Evolutionary conservation across 1,139 yeast species (phyloP).

Genomic region (Lodderomyces parapsilosis): DNA sequence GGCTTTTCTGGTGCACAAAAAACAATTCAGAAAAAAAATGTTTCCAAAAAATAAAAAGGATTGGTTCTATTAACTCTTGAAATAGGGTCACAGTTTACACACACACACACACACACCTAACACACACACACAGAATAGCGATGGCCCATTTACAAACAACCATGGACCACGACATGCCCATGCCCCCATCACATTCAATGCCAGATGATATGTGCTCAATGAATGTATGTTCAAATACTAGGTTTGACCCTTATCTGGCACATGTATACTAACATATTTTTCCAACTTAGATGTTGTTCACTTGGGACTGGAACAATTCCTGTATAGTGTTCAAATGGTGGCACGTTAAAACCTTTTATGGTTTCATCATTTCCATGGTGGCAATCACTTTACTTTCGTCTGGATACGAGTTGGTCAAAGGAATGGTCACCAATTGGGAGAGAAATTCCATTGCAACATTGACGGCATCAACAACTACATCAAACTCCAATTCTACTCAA

Average conservation of each 20-base stretch:
- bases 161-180: conserved; percentile 6
- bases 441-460: conserved; percentile 17
- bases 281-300: conserved; percentile 77
- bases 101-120: too few species aligned
- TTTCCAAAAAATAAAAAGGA: too few species aligned
- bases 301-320: conserved; percentile 74
- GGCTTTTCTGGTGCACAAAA: too few species aligned
- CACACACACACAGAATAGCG: too few species aligned
- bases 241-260: too few species aligned
- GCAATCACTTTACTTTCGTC: conserved; percentile 51
- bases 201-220: conserved; percentile 53
- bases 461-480: conserved; percentile 11
- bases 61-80: too few species aligned
- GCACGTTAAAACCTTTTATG: conserved; percentile 59
- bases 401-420: conserved; percentile 61
- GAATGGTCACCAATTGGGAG: conserved; percentile 34
- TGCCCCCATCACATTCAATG: conserved; percentile 15
- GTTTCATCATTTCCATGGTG: conserved; percentile 52
- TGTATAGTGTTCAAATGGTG: conserved; percentile 79
- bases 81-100: too few species aligned
- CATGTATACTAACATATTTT: too few species aligned
- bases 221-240: conserved; percentile 32
- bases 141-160: conserved; percentile 6
- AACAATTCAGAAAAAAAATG: too few species aligned
- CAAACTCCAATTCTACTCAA: conserved; percentile 13